Evolutionary conservation across 495 filamentous ascomycete species (phyloP).

Genomic region (Rostrohypoxylon terebratum): DNA sequence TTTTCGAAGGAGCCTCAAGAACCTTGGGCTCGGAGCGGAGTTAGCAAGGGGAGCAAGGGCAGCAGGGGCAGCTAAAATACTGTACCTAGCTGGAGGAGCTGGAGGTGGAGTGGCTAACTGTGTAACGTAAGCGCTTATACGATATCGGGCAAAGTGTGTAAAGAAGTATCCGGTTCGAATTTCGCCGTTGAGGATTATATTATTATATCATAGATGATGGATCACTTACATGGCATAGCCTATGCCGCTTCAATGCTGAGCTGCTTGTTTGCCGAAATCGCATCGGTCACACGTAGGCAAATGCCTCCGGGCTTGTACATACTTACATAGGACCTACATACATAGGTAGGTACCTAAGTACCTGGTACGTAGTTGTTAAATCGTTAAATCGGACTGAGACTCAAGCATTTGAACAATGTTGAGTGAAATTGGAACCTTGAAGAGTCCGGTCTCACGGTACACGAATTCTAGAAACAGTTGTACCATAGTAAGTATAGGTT

Average conservation of each 20-base stretch:
- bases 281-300: neutral
- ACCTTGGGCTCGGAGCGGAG: neutral
- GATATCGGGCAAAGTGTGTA: neutral
- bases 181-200: neutral
- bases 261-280: neutral
- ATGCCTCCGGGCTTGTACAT: too few relatives aligned
- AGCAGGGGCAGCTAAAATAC: neutral
- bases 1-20: constrained; percentile 30
- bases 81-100: too few relatives aligned
- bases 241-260: neutral
- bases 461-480: neutral
- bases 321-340: neutral
- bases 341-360: neutral
- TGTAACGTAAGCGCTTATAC: constrained; percentile 5
- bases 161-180: neutral
- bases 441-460: neutral
- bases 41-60: neutral
- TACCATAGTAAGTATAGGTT: neutral
- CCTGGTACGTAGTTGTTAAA: too few relatives aligned
- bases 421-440: neutral
- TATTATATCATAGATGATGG: neutral
- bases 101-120: neutral
- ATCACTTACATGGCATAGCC: neutral
- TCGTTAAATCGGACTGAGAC: too few relatives aligned
- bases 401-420: too few relatives aligned